Base-by-base conservation (phyloP, 768 basidiomycete genomes). In the Suillus spraguei region DNA sequence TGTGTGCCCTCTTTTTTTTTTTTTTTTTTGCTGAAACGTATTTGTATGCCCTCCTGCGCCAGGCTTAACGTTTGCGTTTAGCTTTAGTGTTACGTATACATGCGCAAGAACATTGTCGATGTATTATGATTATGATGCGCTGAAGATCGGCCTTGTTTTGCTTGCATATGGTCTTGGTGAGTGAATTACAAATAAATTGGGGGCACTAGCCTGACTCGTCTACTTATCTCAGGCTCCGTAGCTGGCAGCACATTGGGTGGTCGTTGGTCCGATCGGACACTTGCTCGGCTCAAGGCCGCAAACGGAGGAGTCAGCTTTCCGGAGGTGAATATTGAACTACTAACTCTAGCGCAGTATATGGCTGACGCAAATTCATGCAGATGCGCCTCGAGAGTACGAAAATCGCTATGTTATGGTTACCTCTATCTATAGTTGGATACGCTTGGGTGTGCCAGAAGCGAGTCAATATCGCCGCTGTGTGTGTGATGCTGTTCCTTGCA, bases 91-190 rank as follows among this genome's bases (percentile, higher is more conserved):
- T 49, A 74, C 85, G 0, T 96, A 94, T 70, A 91, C 92, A 0
- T 85, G 87, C 4, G 82, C 93, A 13, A 81, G 90, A 62, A 93
- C 90, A 0, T 80, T 97, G 4, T 82, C 81, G 2, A 77, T 74
- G 13, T 73, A 78, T 17, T 97, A 96, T 67, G 72, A 81, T 42
- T 94, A 90, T 72, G 78, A 84, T 64, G 80, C 94, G 0, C 77
- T 97, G 6, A 77, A 84, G 62, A 89, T 90, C 32, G 95, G 95
- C 6, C 77, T 95, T 11, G 86, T 94, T 14, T 81, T 95, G 2
- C 82, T 97, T 3, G 74, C 88, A 0, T 91, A 83, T 70, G 94
- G 94, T 35, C 65, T 83, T 17, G 90, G 90, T 86, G 60, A 42
- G 81, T 68, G 47, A 4, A 32, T 58, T 28, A 7, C 39, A 35